These are phyloP conservation scores for Vanrija sp. DNA, from an alignment of 1,284 basidiomycete species.

Conservation along the genomic window DNA sequence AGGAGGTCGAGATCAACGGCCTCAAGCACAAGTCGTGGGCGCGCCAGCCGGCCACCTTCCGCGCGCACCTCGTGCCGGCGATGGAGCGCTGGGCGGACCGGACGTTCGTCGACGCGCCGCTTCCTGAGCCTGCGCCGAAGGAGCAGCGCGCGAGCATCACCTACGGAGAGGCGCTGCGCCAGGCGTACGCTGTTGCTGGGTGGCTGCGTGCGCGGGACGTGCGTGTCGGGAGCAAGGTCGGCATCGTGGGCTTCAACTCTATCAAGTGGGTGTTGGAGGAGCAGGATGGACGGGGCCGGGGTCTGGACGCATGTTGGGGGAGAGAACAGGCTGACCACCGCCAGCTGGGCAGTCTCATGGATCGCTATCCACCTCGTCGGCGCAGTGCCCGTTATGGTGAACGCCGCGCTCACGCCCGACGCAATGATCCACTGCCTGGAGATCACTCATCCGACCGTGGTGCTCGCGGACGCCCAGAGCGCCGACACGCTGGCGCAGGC, in stretches of 20 bases:
- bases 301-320: too few relatives aligned
- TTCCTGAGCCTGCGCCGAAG: not conserved
- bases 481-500: constrained; percentile 1
- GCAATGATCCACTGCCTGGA: constrained; percentile 26
- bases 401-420: constrained; percentile 28
- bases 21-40: too few relatives aligned
- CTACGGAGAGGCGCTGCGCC: constrained; percentile 25
- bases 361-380: constrained; percentile 39
- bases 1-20: too few relatives aligned
- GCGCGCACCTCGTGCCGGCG: constrained; percentile 26
- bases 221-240: constrained; percentile 28
- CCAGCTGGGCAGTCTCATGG: constrained; percentile 31
- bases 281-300: not conserved
- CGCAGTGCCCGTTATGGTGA: constrained; percentile 37
- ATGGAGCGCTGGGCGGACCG: constrained; percentile 23
- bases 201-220: constrained; percentile 34
- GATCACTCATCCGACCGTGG: constrained; percentile 25
- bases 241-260: constrained; percentile 36
- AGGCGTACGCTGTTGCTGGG: constrained; percentile 23
- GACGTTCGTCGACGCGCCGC: constrained; percentile 34
- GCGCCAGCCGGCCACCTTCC: constrained; percentile 24
- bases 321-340: too few relatives aligned
- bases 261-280: not conserved
- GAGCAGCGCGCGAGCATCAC: constrained; percentile 23
- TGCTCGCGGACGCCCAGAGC: constrained; percentile 32